phyloP scores from a whole-genome alignment of 805 yeast genomes.

The Cyberlindnera xishuangbannaensis region DNA sequence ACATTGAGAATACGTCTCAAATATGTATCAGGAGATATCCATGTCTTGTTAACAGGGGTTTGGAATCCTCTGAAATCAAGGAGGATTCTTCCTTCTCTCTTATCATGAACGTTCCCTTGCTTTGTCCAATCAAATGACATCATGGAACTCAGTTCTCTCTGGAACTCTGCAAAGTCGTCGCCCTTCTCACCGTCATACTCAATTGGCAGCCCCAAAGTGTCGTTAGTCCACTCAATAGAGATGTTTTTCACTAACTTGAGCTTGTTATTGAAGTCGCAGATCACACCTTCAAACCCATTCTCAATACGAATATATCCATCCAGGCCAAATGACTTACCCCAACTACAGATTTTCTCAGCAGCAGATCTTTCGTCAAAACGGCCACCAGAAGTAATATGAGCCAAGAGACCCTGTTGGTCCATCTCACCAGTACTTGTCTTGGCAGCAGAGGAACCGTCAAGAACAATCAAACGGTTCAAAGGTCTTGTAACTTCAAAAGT shows the following conservation, averaged over 20 bases:
- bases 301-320: slow-evolving; percentile 58
- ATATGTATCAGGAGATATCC: slow-evolving; percentile 44
- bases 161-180: slow-evolving; percentile 14
- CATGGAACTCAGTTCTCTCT: slow-evolving; percentile 23
- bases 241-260: slow-evolving; percentile 41
- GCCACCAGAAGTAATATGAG: slow-evolving; percentile 29
- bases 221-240: slow-evolving; percentile 33
- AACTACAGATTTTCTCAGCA: slow-evolving; percentile 47
- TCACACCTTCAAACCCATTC: slow-evolving; percentile 53
- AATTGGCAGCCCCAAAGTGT: slow-evolving; percentile 23
- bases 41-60: slow-evolving; percentile 48
- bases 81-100: slow-evolving; percentile 42
- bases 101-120: slow-evolving; percentile 42
- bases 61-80: slow-evolving; percentile 48
- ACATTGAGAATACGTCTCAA: slow-evolving; percentile 32
- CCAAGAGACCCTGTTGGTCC: slow-evolving; percentile 48
- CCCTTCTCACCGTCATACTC: slow-evolving; percentile 4
- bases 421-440: slow-evolving; percentile 51
- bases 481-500: slow-evolving; percentile 46
- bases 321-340: slow-evolving; percentile 44
- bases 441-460: slow-evolving; percentile 72
- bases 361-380: slow-evolving; percentile 37
- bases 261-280: slow-evolving; percentile 51
- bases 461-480: slow-evolving; percentile 40
- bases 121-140: slow-evolving; percentile 38